Evolutionary conservation across 177 flowering plant species (phyloP).

Genomic region (Vitis hybrid): DNA sequence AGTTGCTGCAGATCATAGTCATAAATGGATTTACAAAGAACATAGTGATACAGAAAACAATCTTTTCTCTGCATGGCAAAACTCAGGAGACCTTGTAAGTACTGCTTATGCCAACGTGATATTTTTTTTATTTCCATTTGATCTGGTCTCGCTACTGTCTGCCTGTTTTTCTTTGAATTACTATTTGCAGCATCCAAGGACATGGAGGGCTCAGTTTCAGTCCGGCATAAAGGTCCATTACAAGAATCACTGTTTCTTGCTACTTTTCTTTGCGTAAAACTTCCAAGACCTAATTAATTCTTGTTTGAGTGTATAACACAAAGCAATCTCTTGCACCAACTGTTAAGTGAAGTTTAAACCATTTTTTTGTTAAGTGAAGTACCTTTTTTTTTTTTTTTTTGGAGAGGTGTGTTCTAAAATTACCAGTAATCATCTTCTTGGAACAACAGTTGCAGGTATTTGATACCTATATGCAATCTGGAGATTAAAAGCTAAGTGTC

Average conservation of each 20-base stretch:
- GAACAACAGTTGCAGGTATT: no score
- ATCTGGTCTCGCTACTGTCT: neutral
- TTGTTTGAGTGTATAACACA: no score
- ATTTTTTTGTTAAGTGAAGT: no score
- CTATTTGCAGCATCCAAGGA: constrained; percentile 8
- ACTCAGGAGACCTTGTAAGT: neutral
- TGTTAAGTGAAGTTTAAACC: no score
- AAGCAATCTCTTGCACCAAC: no score
- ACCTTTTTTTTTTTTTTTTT: no score
- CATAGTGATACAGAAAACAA: neutral
- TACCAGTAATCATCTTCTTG: no score
- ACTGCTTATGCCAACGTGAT: neutral
- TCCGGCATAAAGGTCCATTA: neutral
- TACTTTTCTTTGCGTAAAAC: neutral
- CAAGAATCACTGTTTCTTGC: neutral
- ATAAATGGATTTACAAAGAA: constrained; percentile 4
- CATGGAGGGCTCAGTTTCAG: constrained; percentile 10
- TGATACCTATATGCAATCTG: no score
- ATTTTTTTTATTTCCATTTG: neutral
- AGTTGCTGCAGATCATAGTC: constrained; percentile 9
- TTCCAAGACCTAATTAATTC: neutral
- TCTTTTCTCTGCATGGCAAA: constrained; percentile 1
- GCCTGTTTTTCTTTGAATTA: neutral
- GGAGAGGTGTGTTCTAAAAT: no score
- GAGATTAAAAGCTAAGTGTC: no score